A percentile compares a stretch with the other conserved stretches of the same genome.
phyloP scores from a whole-genome alignment of 2,329 filamentous ascomycete genomes.

The Talaromyces marneffei region DNA sequence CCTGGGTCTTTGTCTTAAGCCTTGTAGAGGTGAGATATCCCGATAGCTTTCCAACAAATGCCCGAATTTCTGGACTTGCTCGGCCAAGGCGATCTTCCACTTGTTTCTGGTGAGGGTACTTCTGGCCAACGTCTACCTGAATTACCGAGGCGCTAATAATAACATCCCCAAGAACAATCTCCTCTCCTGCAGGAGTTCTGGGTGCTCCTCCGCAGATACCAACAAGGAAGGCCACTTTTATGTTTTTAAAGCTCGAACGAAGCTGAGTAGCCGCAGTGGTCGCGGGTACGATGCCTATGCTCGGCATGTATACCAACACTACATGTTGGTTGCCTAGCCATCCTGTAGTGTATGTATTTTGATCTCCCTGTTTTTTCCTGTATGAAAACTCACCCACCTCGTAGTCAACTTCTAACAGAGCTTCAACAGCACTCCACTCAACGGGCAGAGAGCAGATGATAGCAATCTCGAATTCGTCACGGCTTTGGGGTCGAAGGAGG shows the following conservation, averaged over 20 bases:
- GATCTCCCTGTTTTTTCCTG: not conserved
- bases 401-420: not conserved
- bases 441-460: not conserved
- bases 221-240: conserved; percentile 18
- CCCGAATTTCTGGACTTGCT: not conserved
- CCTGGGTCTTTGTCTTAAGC: not conserved
- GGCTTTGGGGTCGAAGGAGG: not conserved
- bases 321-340: conserved; percentile 20
- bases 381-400: not conserved
- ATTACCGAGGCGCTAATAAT: conserved; percentile 22
- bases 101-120: conserved; percentile 7
- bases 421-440: not conserved
- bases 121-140: conserved; percentile 21
- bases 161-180: conserved; percentile 24
- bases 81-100: not conserved
- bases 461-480: not conserved
- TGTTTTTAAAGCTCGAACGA: conserved; percentile 15
- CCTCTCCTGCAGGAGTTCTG: not conserved
- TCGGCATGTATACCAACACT: conserved; percentile 18
- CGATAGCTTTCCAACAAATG: not conserved
- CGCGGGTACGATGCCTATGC: conserved; percentile 14
- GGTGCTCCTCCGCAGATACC: conserved; percentile 20
- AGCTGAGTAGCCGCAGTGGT: not conserved
- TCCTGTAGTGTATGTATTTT: conserved; percentile 16
- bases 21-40: not conserved